These are phyloP conservation scores for Rutstroemia sp. DNA, from an alignment of 2,329 filamentous ascomycete genomes.

Conservation along the genomic window DNA sequence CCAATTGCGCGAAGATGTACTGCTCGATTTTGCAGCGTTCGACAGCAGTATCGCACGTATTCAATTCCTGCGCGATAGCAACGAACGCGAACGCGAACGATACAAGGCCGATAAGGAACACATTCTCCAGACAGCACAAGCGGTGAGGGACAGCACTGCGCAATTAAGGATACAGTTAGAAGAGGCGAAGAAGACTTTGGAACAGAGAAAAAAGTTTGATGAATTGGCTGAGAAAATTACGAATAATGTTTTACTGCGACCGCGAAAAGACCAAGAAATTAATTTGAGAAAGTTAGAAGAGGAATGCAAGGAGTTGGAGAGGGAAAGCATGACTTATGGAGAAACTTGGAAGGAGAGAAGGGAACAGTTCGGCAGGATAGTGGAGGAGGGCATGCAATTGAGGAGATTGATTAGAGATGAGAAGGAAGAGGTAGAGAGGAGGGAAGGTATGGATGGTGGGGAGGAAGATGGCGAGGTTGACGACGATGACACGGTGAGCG, in stretches of 20 bases:
- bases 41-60: slow-evolving; percentile 81
- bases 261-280: slow-evolving; percentile 74
- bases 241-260: slow-evolving; percentile 67
- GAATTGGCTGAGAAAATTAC: slow-evolving; percentile 82
- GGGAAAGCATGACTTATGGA: slow-evolving; percentile 74
- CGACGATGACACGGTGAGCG: slow-evolving; percentile 39
- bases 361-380: slow-evolving; percentile 81
- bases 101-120: slow-evolving; percentile 74
- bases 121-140: slow-evolving; percentile 71
- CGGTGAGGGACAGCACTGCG: slow-evolving; percentile 67
- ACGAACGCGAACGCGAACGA: slow-evolving; percentile 72
- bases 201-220: slow-evolving; percentile 78
- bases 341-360: slow-evolving; percentile 77
- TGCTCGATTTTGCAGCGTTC: slow-evolving; percentile 82
- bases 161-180: slow-evolving; percentile 69
- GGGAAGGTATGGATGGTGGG: slow-evolving; percentile 65
- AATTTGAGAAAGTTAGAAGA: slow-evolving; percentile 76
- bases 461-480: slow-evolving; percentile 56
- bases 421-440: slow-evolving; percentile 86
- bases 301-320: slow-evolving; percentile 81
- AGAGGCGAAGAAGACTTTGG: slow-evolving; percentile 65
- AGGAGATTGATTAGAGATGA: slow-evolving; percentile 83
- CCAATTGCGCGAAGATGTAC: slow-evolving; percentile 75
- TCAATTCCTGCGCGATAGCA: slow-evolving; percentile 78
- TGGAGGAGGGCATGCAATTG: slow-evolving; percentile 84